Conservation (phyloP, 2,329 filamentous ascomycete species). For the Aspergillus pseudoviridinutans region DNA sequence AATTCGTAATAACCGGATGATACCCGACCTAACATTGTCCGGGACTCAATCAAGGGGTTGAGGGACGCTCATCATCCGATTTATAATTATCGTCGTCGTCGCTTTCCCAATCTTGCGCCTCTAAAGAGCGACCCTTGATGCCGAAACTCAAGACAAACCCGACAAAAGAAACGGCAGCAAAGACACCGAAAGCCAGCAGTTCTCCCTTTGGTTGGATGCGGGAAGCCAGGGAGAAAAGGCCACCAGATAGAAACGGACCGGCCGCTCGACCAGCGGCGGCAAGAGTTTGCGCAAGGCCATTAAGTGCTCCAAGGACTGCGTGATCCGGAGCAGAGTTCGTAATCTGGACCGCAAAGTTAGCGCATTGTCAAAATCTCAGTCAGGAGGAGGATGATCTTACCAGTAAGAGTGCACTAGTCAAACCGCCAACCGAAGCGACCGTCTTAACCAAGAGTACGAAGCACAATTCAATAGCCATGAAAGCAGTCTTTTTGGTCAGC, state of each 20-base stretch:
- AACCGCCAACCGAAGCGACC: conserved; percentile 78
- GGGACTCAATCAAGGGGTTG: background rate
- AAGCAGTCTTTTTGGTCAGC: conserved; percentile 59
- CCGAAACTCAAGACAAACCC: conserved; percentile 78
- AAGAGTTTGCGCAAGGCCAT: conserved; percentile 89
- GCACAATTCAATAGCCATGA: conserved; percentile 79
- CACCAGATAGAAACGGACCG: conserved; percentile 83
- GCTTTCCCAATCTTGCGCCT: conserved; percentile 54
- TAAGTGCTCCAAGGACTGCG: conserved; percentile 80
- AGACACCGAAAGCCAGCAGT: conserved; percentile 78
- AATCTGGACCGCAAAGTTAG: conserved; percentile 53
- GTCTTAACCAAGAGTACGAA: conserved; percentile 81
- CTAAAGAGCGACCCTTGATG: conserved; percentile 61
- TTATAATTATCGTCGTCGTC: conserved; percentile 41
- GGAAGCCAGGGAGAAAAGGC: conserved; percentile 75
- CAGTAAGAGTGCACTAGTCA: conserved; percentile 84
- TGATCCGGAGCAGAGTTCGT: conserved; percentile 89
- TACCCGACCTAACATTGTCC: background rate
- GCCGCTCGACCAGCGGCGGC: conserved; percentile 85
- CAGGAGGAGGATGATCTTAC: conserved; percentile 47
- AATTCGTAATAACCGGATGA: background rate
- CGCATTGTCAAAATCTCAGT: background rate
- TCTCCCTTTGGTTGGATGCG: conserved; percentile 76
- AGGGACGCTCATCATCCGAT: conserved; percentile 43
- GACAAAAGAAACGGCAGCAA: conserved; percentile 74